Evolutionary conservation across 352 stramenopile species (phyloP), one percentile per base, ranked within the genome.

Genomic region (Globisporangium solare): DNA sequence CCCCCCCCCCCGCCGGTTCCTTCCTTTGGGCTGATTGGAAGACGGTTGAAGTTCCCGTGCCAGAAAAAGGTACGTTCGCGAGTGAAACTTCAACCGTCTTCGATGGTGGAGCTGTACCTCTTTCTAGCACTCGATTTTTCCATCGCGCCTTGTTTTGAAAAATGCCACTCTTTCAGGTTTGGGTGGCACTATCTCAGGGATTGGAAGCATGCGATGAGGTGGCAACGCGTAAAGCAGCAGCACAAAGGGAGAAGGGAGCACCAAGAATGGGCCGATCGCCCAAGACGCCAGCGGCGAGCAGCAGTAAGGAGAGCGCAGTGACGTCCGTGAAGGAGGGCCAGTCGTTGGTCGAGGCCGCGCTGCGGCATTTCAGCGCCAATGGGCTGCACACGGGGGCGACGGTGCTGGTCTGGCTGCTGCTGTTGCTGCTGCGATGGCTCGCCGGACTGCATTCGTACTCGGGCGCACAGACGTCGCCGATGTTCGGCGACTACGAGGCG

Each of bases 401-500:
- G 1, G 58, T 70, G 55, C 71, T 95, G 10, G 66, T 76, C 22
- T 86, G 81, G 63, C 48, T 88, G 1, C 40, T 89, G 1, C 48
- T 83, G 27, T 41, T 95, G 13, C 61, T 93, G 6, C 50, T 88
- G 27, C 77, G 88, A 15, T 95, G 86, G 79, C 42, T 92, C 31
- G 80, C 94, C 12, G 79, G 83, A 0, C 67, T 95, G 6, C 77
- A 94, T 51, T 79, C 73, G 54, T 96, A 94, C 74, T 95, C 86
- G 8, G 88, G 88, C 15, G 74, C 73, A n/a, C 51, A 54, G 47
- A 89, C 67, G 37, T 71, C 82, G 46, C 86, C 89, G 17, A 90
- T 95, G 76, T 97, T 95, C 63, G 97, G 97, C 39, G 97, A 99
- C 70, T 99, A 97, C 73, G 97, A 99, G 68, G 97, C 96, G 3